Conservation (phyloP, 495 filamentous ascomycete species). For the Aspergillus carlsbadensis region DNA sequence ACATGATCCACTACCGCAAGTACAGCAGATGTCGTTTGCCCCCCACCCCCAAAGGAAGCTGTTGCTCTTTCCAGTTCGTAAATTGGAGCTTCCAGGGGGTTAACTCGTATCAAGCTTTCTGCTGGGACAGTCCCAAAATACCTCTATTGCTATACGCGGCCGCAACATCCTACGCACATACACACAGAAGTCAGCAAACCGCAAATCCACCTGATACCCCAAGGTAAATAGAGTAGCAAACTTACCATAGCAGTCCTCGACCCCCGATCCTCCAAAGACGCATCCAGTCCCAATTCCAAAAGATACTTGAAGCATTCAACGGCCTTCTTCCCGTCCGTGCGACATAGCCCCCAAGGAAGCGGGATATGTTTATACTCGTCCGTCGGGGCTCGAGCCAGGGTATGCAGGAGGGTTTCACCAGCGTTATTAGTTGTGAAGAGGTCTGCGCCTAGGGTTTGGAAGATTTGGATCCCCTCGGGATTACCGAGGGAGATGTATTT, state of each 20-base stretch:
- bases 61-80: no score
- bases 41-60: no score
- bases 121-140: conserved; percentile 5
- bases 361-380: not conserved
- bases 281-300: conserved; percentile 4
- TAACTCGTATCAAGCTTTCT: no score
- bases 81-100: no score
- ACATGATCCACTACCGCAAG: no score
- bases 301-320: not conserved
- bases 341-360: no score
- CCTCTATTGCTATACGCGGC: conserved; percentile 4
- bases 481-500: not conserved
- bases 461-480: not conserved
- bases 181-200: no score
- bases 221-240: not conserved
- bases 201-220: not conserved
- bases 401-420: conserved; percentile 1
- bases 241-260: not conserved
- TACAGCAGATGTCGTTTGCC: no score
- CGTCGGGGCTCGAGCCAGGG: not conserved
- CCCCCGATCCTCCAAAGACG: not conserved
- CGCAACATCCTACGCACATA: conserved; percentile 11
- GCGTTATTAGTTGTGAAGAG: not conserved
- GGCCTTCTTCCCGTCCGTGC: no score
- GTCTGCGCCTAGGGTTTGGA: not conserved